A percentile compares a stretch with the other conserved stretches of the same genome.
phyloP scores from a whole-genome alignment of 2,329 filamentous ascomycete species.

The Chaetomium sp. region DNA sequence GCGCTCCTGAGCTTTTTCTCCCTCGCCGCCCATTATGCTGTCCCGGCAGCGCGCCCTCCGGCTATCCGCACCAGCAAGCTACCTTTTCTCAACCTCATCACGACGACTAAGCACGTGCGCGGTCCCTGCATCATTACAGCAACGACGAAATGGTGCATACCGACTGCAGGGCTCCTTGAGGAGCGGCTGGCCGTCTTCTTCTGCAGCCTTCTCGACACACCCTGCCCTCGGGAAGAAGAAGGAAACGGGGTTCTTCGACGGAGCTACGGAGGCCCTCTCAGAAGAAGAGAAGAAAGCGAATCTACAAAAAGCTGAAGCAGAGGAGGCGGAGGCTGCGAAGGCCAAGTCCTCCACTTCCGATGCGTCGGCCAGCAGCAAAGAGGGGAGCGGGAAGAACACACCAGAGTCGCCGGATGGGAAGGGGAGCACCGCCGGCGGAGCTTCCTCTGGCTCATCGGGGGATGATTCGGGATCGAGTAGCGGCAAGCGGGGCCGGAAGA shows the following conservation, averaged over 20 bases:
- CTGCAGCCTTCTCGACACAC: conserved; percentile 34
- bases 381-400: conserved; percentile 24
- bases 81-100: conserved; percentile 12
- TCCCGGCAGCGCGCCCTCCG: conserved; percentile 23
- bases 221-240: conserved; percentile 35
- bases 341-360: conserved; percentile 39
- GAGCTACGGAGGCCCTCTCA: conserved; percentile 42
- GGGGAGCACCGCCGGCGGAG: conserved; percentile 50
- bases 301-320: conserved; percentile 39
- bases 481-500: conserved; percentile 65
- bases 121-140: conserved; percentile 12
- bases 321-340: conserved; percentile 43
- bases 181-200: conserved; percentile 8
- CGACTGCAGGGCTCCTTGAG: conserved; percentile 9
- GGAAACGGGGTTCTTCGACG: conserved; percentile 44
- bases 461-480: conserved; percentile 48
- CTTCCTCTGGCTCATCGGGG: conserved; percentile 41
- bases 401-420: conserved; percentile 47
- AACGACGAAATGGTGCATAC: conserved; percentile 11
- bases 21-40: conserved; percentile 20
- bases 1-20: background rate
- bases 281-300: conserved; percentile 49
- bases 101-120: conserved; percentile 14
- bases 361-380: conserved; percentile 32
- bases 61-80: conserved; percentile 16